Base-by-base conservation (phyloP, 208 protist species). In the Trypanosoma lewisi region DNA sequence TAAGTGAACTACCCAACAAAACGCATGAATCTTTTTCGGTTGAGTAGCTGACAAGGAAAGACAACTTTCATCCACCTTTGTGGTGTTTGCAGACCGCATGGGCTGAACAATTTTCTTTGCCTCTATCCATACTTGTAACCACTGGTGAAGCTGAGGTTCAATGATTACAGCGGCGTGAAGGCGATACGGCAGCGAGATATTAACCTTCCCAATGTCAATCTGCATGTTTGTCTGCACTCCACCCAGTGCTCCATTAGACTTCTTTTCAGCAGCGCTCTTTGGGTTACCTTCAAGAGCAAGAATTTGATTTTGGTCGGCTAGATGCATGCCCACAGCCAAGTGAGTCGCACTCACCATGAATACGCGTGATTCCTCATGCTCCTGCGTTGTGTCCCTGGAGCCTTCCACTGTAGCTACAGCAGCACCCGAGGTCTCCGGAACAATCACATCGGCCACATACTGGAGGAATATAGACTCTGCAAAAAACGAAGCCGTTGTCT, bases 361-460 rank as follows among this genome's bases (percentile, higher is more conserved):
- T 0, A 60, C 55, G 11, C 48, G 36, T 34, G 49, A 41, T n/a
- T 61, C 37, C 31, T 51, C 36, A 47, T 37, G 37, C 2, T 7
- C 25, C 47, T 45, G 36, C 49, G n/a, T 19, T 25, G 12, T 25
- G 9, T 34, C 60, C 42, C 12, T 1, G 44, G 14, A 25, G 28
- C 2, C n/a, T 23, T 36, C 14, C 39, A 44, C 2, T n/a, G n/a
- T 19, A n/a, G 44, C 16, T 44, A 14, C 48, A 48, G 6, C 21
- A 21, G 31, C 52, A 52, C 21, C 48, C 23, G 33, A 3, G 42
- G 55, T 71, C 45, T 19, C 33, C 16, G 65, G 54, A 44, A 87
- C 28, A 16, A 86, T 72, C 19, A 67, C 68, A 62, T 95, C 89
- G 14, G 84, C 85, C 31, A 92, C 77, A 64, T 95, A 95, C 60